Percentiles rank a stretch among this genome's conserved stretches.
Conservation (phyloP, 2,329 filamentous ascomycete genomes). For the Aphanoascus verrucosus region DNA sequence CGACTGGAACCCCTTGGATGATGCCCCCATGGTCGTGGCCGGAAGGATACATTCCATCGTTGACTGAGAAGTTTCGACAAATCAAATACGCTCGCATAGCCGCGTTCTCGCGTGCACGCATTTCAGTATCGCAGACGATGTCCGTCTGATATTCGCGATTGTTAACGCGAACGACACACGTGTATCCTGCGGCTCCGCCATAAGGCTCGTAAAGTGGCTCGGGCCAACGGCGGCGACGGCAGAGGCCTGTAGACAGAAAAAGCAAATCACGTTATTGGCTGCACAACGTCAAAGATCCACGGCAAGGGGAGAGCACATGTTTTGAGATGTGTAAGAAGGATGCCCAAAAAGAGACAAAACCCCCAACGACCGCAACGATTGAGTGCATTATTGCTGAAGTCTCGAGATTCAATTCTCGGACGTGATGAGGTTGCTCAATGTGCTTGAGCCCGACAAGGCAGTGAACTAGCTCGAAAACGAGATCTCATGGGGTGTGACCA, state of each 20-base stretch:
- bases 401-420: not conserved
- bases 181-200: constrained; percentile 62
- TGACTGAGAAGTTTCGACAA: constrained; percentile 93
- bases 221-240: constrained; percentile 85
- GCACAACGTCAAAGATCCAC: constrained; percentile 13
- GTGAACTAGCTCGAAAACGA: not conserved
- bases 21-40: constrained; percentile 45
- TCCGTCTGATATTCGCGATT: constrained; percentile 94
- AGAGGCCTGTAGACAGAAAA: constrained; percentile 56
- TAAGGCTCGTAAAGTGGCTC: constrained; percentile 82
- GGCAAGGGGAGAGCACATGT: not conserved
- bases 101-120: constrained; percentile 79
- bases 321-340: not conserved
- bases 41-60: constrained; percentile 71
- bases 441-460: not conserved
- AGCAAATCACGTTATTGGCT: constrained; percentile 31
- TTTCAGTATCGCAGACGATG: constrained; percentile 67
- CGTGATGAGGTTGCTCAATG: not conserved
- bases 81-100: constrained; percentile 96
- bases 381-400: constrained; percentile 1
- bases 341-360: constrained; percentile 4
- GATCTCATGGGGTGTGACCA: not conserved
- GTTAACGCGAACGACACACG: constrained; percentile 87
- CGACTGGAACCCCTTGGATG: constrained; percentile 52
- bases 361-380: constrained; percentile 1